Conservation (phyloP, 768 basidiomycete species). For the Agrocybe praecox region DNA sequence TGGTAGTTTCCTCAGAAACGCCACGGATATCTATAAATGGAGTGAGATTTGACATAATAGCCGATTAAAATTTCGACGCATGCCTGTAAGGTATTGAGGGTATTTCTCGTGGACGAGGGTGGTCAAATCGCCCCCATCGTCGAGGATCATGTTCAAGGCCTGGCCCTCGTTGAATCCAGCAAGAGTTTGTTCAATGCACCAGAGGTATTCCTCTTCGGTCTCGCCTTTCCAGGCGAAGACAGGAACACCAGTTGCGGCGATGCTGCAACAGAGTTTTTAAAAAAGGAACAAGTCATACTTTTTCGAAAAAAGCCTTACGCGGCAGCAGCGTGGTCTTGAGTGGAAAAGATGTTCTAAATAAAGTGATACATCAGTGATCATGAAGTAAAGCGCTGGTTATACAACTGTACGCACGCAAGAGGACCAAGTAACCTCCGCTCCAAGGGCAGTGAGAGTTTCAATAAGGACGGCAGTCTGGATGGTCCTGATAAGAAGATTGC, state of each 20-base stretch:
- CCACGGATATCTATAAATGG: slow-evolving; percentile 73
- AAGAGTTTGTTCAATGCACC: slow-evolving; percentile 98
- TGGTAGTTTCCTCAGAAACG: slow-evolving; percentile 99
- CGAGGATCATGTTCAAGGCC: slow-evolving; percentile 96
- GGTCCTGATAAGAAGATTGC: slow-evolving; percentile 60
- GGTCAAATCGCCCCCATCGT: slow-evolving; percentile 98
- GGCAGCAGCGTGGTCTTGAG: slow-evolving; percentile 98
- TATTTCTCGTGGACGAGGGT: slow-evolving; percentile 94
- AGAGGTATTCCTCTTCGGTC: slow-evolving; percentile 96
- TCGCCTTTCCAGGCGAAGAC: slow-evolving; percentile 99
- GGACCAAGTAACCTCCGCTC: slow-evolving; percentile 98
- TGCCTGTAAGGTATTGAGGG: slow-evolving; percentile 84
- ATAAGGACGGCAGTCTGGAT: slow-evolving; percentile 99
- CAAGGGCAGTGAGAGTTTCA: slow-evolving; percentile 93
- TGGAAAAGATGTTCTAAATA: slow-evolving; percentile 95
- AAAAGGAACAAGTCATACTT: neutral
- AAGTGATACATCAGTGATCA: neutral
- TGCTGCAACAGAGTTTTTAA: slow-evolving; percentile 44
- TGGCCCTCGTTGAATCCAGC: slow-evolving; percentile 84
- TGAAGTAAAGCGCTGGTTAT: neutral
- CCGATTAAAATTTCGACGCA: slow-evolving; percentile 9
- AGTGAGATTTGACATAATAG: neutral
- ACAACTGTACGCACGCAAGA: slow-evolving; percentile 72
- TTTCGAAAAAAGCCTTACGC: slow-evolving; percentile 60
- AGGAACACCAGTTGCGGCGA: slow-evolving; percentile 97